These are phyloP conservation scores for Aspergillus tamarii DNA, from an alignment of 2,329 filamentous ascomycete genomes.

Conservation along the genomic window DNA sequence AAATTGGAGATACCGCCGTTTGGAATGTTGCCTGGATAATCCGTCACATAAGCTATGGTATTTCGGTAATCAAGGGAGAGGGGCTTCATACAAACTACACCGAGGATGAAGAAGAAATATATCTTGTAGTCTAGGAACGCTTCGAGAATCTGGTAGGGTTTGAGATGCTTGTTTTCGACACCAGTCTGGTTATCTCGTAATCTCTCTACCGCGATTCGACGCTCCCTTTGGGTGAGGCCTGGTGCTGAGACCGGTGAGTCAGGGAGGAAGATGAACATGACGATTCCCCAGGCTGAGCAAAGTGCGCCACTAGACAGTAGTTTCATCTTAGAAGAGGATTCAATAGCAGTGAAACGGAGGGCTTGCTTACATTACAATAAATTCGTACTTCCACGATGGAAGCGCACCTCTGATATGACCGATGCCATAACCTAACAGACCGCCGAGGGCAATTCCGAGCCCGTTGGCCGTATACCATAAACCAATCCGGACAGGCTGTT, in stretches of 20 bases:
- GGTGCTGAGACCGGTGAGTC: slow-evolving; percentile 60
- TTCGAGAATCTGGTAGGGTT: slow-evolving; percentile 59
- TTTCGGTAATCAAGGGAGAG: neutral
- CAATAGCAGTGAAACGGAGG: neutral
- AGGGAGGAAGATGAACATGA: slow-evolving; percentile 61
- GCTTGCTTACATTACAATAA: slow-evolving; percentile 59
- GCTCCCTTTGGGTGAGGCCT: slow-evolving; percentile 55
- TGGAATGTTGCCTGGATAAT: slow-evolving; percentile 47
- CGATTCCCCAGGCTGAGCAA: slow-evolving; percentile 62
- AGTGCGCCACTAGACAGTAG: slow-evolving; percentile 46
- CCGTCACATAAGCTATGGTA: neutral
- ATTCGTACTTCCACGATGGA: slow-evolving; percentile 68
- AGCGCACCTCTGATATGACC: slow-evolving; percentile 62
- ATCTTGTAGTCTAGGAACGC: slow-evolving; percentile 62
- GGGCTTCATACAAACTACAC: slow-evolving; percentile 43
- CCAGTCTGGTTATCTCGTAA: slow-evolving; percentile 62
- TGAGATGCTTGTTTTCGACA: slow-evolving; percentile 60
- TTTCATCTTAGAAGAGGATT: slow-evolving; percentile 4
- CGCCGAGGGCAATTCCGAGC: slow-evolving; percentile 61
- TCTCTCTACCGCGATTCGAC: slow-evolving; percentile 59
- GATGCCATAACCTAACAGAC: slow-evolving; percentile 61
- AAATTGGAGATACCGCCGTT: slow-evolving; percentile 65
- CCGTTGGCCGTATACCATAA: slow-evolving; percentile 65
- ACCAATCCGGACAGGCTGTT: slow-evolving; percentile 65
- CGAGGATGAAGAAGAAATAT: slow-evolving; percentile 60